Evolutionary conservation across 805 yeast genomes (phyloP), one percentile per base, ranked within the genome.

Genomic region (Myxozyma neglecta): DNA sequence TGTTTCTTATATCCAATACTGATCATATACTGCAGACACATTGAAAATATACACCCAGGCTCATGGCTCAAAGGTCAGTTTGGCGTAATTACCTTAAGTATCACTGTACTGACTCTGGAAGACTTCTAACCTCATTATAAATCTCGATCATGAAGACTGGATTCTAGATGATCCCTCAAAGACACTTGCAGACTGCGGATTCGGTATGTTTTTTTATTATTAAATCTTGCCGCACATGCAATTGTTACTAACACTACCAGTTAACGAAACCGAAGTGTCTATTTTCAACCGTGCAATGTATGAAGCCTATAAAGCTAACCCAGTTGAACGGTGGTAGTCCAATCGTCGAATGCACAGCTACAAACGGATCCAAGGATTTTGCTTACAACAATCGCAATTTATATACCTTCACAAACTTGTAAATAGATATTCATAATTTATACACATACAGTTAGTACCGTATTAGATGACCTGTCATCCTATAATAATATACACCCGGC

Each of bases 251-350:
- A 11, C 13, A 6, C 16, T 14, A 16, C n/a, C 82, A 65, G 89
- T 87, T 65, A 93, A 94, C 74, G 99, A 94, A 76, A 90, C 97
- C 2, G 99, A 94, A 73, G 75, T 94, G 48, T 89, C 97, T 36
- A 71, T 89, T n/a, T 94, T 85, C 77, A 90, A 89, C 61, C 72
- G 76, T 70, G 80, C 75, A 7, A 91, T 82, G 46, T 94, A 92
- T 74, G 77, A 77, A 35, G 82, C 76, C 47, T 94, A 79, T 76
- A 89, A 89, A 75, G 79, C 79, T 46, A 87, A 92, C 68, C 99
- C 99, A 0, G 91, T 85, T 69, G 97, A 91, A 71, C 88, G 89
- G 73, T 93, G 99, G 98, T 87, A 37, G 44, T 37, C 34, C 13
- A 34, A 6, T 13, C 13, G 6, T 39, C 20, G 10, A 18, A 10